These are phyloP conservation scores for Russula dissimulans DNA, from an alignment of 768 basidiomycete species.

Conservation along the genomic window DNA sequence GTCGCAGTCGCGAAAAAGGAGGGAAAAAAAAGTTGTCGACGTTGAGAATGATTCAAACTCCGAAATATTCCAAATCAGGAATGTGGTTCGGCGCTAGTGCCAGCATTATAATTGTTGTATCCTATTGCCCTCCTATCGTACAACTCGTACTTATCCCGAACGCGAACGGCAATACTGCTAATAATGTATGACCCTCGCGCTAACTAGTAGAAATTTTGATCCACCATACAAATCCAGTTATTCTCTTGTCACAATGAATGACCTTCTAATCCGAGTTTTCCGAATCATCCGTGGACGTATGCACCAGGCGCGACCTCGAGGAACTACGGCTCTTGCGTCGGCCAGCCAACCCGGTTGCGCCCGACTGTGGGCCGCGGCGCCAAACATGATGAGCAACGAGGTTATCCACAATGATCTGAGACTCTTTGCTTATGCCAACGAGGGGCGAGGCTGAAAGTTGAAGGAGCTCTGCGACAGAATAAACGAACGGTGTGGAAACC, in stretches of 20 bases:
- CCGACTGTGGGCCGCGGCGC: conserved; percentile 14
- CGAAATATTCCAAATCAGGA: not conserved
- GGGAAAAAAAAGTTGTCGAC: not conserved
- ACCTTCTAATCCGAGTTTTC: not conserved
- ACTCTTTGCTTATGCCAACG: conserved; percentile 11
- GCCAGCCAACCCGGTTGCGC: not conserved
- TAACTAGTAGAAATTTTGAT: too few relatives aligned
- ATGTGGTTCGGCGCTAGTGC: not conserved
- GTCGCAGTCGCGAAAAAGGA: not conserved
- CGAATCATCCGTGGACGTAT: conserved; percentile 4
- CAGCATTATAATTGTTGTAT: too few relatives aligned
- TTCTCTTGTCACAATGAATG: too few relatives aligned
- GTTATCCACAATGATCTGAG: conserved; percentile 12
- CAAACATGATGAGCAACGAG: conserved; percentile 18
- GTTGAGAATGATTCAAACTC: not conserved
- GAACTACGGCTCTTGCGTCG: not conserved
- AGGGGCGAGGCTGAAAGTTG: conserved; percentile 16
- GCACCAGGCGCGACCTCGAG: not conserved
- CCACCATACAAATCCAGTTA: too few relatives aligned
- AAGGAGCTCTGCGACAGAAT: conserved; percentile 10
- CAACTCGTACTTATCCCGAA: too few relatives aligned
- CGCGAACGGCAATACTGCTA: too few relatives aligned
- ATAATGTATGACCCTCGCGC: too few relatives aligned
- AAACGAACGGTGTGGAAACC: not conserved
- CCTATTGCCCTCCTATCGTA: too few relatives aligned